Evolutionary conservation across 768 basidiomycete genomes (phyloP).

Genomic region (Termitomyces sp.): DNA sequence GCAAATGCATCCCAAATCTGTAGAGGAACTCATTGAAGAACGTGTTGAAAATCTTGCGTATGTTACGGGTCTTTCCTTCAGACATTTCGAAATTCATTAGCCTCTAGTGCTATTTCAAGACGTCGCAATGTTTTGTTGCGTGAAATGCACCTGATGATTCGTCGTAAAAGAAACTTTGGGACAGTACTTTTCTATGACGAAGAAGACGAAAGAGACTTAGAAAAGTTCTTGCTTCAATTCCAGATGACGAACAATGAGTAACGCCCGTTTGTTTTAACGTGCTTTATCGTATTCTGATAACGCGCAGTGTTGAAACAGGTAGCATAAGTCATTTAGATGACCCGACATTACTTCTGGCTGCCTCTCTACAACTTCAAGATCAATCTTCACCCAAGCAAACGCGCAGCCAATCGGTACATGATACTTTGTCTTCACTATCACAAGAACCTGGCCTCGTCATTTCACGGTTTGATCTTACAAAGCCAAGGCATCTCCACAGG

Average conservation of each 20-base stretch:
- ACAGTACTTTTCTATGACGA: slow-evolving; percentile 31
- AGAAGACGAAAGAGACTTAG: slow-evolving; percentile 37
- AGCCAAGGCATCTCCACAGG: neutral
- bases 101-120: slow-evolving; percentile 49
- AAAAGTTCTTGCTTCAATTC: slow-evolving; percentile 49
- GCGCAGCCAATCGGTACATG: neutral
- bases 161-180: slow-evolving; percentile 42
- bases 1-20: slow-evolving; percentile 12
- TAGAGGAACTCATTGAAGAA: slow-evolving; percentile 36
- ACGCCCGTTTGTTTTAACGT: slow-evolving; percentile 8
- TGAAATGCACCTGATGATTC: slow-evolving; percentile 66
- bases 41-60: slow-evolving; percentile 40
- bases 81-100: slow-evolving; percentile 3
- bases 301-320: slow-evolving; percentile 33
- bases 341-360: slow-evolving; percentile 16
- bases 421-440: neutral
- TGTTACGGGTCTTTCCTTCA: slow-evolving; percentile 7
- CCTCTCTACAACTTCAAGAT: neutral
- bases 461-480: neutral
- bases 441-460: neutral
- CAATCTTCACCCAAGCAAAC: neutral
- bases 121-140: slow-evolving; percentile 67
- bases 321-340: slow-evolving; percentile 32
- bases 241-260: slow-evolving; percentile 48
- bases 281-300: slow-evolving; percentile 4